Conservation (phyloP, 140 eudicot species). For the Anethum foeniculum region DNA sequence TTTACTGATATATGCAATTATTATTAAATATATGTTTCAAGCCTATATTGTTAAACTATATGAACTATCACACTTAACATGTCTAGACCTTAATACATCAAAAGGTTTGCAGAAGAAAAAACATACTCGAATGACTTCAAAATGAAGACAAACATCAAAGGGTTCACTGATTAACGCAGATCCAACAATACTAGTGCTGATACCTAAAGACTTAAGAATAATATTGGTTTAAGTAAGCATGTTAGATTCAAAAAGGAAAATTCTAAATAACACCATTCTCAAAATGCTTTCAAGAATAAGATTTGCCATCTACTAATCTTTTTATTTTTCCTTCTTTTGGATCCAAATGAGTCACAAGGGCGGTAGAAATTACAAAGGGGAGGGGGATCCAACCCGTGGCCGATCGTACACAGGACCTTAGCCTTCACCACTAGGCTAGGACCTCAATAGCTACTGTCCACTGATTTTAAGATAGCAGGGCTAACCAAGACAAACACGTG, state of each 20-base stretch:
- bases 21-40: background rate
- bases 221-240: background rate
- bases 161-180: background rate
- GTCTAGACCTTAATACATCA: background rate
- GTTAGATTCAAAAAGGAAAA: background rate
- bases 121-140: no score
- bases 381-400: no score
- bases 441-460: no score
- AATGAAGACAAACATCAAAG: background rate
- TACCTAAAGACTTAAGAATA: background rate
- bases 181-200: background rate
- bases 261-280: background rate
- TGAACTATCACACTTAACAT: background rate
- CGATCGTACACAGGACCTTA: no score
- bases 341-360: no score
- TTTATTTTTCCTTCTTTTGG: background rate
- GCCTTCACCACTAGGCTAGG: no score
- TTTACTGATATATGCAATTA: background rate
- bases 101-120: background rate
- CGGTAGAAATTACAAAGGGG: no score
- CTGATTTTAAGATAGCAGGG: background rate
- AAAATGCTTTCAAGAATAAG: background rate
- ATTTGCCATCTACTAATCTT: background rate
- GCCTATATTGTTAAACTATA: background rate
- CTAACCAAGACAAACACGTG: background rate